Conservation (phyloP, 352 stramenopile species). For the Discostella stelligera region DNA sequence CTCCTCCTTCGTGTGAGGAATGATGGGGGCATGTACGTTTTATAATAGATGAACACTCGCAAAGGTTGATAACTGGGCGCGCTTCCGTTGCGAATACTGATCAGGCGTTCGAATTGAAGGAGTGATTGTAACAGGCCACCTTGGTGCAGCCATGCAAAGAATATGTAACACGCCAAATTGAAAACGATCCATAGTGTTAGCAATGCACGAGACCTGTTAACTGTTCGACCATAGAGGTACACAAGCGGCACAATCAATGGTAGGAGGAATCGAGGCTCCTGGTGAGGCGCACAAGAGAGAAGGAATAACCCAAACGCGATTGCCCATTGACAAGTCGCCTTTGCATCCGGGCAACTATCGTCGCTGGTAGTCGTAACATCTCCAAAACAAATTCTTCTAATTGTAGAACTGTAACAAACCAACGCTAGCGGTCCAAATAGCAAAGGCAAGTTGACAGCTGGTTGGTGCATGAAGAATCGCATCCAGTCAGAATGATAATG, state of each 20-base stretch:
- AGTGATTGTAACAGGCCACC: constrained; percentile 58
- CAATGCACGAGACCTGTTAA: constrained; percentile 14
- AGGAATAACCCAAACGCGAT: constrained; percentile 83
- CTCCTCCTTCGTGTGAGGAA: constrained; percentile 48
- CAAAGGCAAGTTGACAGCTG: constrained; percentile 89
- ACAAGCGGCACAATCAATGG: constrained; percentile 87
- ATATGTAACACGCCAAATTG: constrained; percentile 64
- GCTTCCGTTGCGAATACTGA: not conserved
- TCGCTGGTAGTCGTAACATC: constrained; percentile 7
- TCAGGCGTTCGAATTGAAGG: constrained; percentile 21
- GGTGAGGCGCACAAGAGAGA: constrained; percentile 90
- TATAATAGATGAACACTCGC: constrained; percentile 57
- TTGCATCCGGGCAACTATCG: constrained; percentile 8
- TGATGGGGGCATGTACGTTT: constrained; percentile 78
- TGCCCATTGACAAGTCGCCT: constrained; percentile 32
- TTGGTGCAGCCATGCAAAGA: constrained; percentile 79
- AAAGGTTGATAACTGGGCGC: not conserved
- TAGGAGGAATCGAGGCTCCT: constrained; percentile 91
- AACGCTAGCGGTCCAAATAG: constrained; percentile 89
- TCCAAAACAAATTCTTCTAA: constrained; percentile 14
- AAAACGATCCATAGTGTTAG: constrained; percentile 60
- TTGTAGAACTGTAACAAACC: constrained; percentile 64
- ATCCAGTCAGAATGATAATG: not conserved
- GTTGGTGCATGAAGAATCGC: constrained; percentile 3
- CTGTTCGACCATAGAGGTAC: constrained; percentile 57